Base-by-base conservation (phyloP, 1,139 yeast genomes). In the Hansenula sp. region DNA sequence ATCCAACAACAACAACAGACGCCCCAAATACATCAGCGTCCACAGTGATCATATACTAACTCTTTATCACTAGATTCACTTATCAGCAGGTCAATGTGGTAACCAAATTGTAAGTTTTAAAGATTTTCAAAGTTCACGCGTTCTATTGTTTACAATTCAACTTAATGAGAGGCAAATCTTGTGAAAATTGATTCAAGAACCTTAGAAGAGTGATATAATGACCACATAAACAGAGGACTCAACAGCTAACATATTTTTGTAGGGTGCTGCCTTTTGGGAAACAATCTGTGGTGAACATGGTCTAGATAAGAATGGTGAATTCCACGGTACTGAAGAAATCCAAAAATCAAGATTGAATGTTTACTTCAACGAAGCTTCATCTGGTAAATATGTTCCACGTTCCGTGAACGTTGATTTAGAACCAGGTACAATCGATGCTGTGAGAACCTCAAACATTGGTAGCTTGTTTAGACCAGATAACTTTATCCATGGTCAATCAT, bases 31-130 rank as follows among this genome's bases (percentile, higher is more conserved):
- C 7, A 35, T 18, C 4, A 25, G n/a, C 10, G 15, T 7, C 13
- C 3, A 4, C 2, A 3, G 5, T 7, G 9, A 16, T 10, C 37
- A 10, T 3, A 16, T 35, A 28, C 38, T 36, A 36, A 36, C 38
- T 8, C 8, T 3, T 7, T 4, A n/a, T 6, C 10, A 28, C 44
- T 65, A 84, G 93, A 88, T 91, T 69, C 98, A 91, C 71, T 79
- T 91, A 69, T 91, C 97, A 51, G 85, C 97, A 47, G 98, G 98
- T 70, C 98, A 91, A 76, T 93, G 99, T 82, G 99, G 99, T 82
- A 93, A 93, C 81, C 99, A 93, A 74, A 90, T 93, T 60, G 91
- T 80, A 74, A 58, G 85, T 78, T 47, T 16, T 17, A 5, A 19
- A 17, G 15, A 21, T 21, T 21, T 21, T 21, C 9, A 9, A 21